Percentiles rank a stretch among this genome's conserved stretches.
These are phyloP conservation scores for Barnettozyma hawaiiensis DNA, from an alignment of 1,139 yeast species.

Conservation along the genomic window DNA sequence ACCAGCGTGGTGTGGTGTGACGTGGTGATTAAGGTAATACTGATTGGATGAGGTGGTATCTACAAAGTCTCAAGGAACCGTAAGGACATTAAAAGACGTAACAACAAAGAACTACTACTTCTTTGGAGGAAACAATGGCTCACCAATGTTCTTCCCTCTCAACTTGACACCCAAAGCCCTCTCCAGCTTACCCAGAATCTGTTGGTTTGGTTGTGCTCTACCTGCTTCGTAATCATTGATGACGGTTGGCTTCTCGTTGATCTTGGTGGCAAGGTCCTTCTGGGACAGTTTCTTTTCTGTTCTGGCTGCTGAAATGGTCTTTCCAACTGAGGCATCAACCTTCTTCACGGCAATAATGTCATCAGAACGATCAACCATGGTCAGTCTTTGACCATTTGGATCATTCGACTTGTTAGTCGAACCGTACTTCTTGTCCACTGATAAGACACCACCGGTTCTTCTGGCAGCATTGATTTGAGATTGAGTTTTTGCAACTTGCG, in stretches of 20 bases:
- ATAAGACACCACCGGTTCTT: slow-evolving; percentile 81
- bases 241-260: slow-evolving; percentile 93
- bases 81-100: slow-evolving; percentile 1
- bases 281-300: slow-evolving; percentile 86
- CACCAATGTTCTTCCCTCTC: slow-evolving; percentile 94
- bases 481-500: slow-evolving; percentile 71
- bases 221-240: slow-evolving; percentile 97
- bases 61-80: not conserved
- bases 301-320: slow-evolving; percentile 80
- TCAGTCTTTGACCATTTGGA: slow-evolving; percentile 91
- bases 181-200: slow-evolving; percentile 85
- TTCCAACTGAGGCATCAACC: slow-evolving; percentile 78
- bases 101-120: slow-evolving; percentile 27
- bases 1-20: no score
- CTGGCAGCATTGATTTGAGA: slow-evolving; percentile 89
- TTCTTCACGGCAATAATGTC: slow-evolving; percentile 93
- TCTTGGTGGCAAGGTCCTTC: slow-evolving; percentile 91
- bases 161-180: slow-evolving; percentile 91
- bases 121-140: slow-evolving; percentile 55
- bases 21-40: no score
- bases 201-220: slow-evolving; percentile 95
- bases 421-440: slow-evolving; percentile 90
- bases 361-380: slow-evolving; percentile 89
- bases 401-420: slow-evolving; percentile 58
- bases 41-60: not conserved